phyloP scores from a whole-genome alignment of 495 filamentous ascomycete species.

The Aspergillus diversus region DNA sequence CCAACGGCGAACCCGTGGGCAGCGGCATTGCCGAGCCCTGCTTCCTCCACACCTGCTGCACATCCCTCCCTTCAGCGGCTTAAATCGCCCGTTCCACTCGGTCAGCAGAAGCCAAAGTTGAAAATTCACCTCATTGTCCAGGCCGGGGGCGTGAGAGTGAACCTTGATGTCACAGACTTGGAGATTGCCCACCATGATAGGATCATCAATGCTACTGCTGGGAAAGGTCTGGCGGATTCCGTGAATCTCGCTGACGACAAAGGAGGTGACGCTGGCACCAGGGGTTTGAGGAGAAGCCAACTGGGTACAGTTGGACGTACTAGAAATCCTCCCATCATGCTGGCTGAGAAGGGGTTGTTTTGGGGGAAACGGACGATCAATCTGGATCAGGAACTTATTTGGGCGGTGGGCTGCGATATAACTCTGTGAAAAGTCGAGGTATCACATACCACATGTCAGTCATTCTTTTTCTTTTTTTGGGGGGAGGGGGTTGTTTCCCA shows the following conservation, averaged over 20 bases:
- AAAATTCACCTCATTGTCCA: slow-evolving; percentile 38
- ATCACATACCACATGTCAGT: background rate
- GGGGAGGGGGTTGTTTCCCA: no score
- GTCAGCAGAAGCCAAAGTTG: slow-evolving; percentile 40
- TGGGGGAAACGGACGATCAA: no score
- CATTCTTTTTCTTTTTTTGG: no score
- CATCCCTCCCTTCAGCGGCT: slow-evolving; percentile 48
- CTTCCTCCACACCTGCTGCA: background rate
- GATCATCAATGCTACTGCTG: background rate
- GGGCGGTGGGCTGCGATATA: no score
- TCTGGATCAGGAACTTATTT: no score
- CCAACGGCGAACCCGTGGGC: background rate
- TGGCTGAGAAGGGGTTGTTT: no score
- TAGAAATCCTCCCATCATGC: no score
- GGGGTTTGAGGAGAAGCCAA: background rate
- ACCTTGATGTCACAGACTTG: slow-evolving; percentile 49
- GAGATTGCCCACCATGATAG: background rate
- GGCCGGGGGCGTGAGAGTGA: slow-evolving; percentile 45
- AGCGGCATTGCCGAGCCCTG: background rate
- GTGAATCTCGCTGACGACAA: background rate
- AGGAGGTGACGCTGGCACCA: background rate
- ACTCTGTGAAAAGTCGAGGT: no score
- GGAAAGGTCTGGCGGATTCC: background rate
- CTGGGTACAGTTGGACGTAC: background rate
- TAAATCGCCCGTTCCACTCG: slow-evolving; percentile 45